Evolutionary conservation across 306 rosid genomes (phyloP).

Genomic region (Macrotyloma uniflorum): DNA sequence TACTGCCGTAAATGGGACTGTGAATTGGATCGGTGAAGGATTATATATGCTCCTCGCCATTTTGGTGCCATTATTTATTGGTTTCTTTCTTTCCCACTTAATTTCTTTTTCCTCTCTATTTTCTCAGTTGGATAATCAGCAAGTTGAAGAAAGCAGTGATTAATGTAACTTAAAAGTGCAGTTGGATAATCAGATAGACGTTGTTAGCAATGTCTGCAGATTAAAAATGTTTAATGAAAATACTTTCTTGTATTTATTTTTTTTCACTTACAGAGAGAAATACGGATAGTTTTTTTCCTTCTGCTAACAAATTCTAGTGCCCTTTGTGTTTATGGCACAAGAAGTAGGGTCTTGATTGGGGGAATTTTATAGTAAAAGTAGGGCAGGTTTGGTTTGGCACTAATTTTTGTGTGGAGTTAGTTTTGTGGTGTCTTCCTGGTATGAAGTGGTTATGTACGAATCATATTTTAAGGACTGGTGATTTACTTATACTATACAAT

Average conservation of each 20-base stretch:
- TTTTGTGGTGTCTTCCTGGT: not conserved
- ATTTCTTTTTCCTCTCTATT: conserved; percentile 38
- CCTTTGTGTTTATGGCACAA: not conserved
- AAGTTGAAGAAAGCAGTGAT: conserved; percentile 59
- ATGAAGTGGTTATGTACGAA: not conserved
- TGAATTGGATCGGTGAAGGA: conserved; percentile 41
- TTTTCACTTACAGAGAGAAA: conserved; percentile 26
- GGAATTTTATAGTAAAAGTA: not conserved
- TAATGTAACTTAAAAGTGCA: conserved; percentile 52
- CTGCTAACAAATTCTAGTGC: not conserved
- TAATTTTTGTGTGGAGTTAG: not conserved
- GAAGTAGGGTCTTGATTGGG: not conserved
- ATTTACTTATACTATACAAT: not conserved
- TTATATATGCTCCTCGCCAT: conserved; percentile 48
- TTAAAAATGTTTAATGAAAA: conserved; percentile 64
- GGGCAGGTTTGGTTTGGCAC: not conserved
- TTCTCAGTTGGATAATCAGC: conserved; percentile 51
- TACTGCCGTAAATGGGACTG: conserved; percentile 30
- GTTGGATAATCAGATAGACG: conserved; percentile 41
- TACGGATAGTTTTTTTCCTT: conserved; percentile 8
- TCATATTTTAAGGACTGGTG: not conserved
- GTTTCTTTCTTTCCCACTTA: conserved; percentile 36
- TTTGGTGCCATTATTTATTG: conserved; percentile 57
- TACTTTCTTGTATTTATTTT: conserved; percentile 45
- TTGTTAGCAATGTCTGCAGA: conserved; percentile 56